These are phyloP conservation scores for Pochonia chlamydosporia DNA, from an alignment of 2,329 filamentous ascomycete species.

Conservation along the genomic window DNA sequence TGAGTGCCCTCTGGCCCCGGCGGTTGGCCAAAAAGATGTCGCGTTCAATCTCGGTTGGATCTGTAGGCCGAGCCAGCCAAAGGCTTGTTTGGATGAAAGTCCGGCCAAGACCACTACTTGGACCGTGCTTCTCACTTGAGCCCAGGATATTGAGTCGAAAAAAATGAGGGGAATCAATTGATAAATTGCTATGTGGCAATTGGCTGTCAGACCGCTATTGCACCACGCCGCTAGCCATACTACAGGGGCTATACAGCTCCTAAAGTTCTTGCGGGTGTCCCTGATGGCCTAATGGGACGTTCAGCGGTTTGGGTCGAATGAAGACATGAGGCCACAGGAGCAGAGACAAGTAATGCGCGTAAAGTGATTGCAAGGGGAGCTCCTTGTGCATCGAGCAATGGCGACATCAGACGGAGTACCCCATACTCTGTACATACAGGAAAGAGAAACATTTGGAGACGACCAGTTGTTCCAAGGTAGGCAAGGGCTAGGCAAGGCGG, in stretches of 20 bases:
- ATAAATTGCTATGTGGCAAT: neutral
- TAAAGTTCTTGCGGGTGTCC: too few species aligned
- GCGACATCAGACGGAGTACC: too few species aligned
- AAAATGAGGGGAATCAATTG: neutral
- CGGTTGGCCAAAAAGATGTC: neutral
- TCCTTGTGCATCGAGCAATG: too few species aligned
- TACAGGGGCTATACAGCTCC: too few species aligned
- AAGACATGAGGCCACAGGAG: too few species aligned
- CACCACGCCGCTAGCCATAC: too few species aligned
- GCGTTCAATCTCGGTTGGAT: constrained; percentile 9
- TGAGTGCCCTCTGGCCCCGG: neutral
- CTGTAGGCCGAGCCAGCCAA: neutral
- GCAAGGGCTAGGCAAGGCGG: neutral
- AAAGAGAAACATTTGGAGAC: neutral
- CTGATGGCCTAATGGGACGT: too few species aligned
- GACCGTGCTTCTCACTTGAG: neutral
- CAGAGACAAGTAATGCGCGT: too few species aligned
- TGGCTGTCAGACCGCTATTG: neutral
- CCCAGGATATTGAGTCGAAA: constrained; percentile 2
- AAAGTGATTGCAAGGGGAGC: too few species aligned
- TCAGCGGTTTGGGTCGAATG: too few species aligned
- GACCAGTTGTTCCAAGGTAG: neutral
- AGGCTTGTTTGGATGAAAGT: constrained; percentile 1
- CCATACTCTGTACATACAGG: neutral
- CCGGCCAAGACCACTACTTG: neutral